Evolutionary conservation across 306 rosid species (phyloP), one percentile per base, ranked within the genome.

Genomic region (Sophora flavescens): DNA sequence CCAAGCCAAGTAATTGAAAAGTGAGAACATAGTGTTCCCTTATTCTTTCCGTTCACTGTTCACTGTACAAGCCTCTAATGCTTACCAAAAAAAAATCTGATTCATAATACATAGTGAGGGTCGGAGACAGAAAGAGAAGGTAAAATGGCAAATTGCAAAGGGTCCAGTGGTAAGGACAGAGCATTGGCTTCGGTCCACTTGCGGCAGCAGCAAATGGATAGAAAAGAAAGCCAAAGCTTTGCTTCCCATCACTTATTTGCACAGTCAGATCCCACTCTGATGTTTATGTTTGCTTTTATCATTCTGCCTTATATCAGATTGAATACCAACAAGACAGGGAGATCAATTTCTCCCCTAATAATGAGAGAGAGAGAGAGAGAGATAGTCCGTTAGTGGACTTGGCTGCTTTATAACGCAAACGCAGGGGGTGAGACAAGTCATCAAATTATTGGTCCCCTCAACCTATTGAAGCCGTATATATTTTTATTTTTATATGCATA

Each of bases 251-350:
- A 83, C 91, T 86, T 14, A 78, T 60, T 82, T 72, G 91, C 88
- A 85, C 80, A 84, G 93, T 92, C 96, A 87, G 84, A 87, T 88
- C 86, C 90, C 92, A 88, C 91, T 81, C 78, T 14, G 84, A 66
- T 76, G 83, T 85, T 85, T 76, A 75, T n/a, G 87, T 75, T 81
- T 74, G 83, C 86, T 63, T 83, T 83, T 85, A 80, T 81, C 83
- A 74, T 79, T 45, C 54, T 77, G 76, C 74, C 51, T 84, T 82
- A 64, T 75, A 80, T 82, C 68, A 74, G 82, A 85, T 80, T 77
- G 91, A 83, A 80, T 86, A 87, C 86, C 89, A 82, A 90, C 88
- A 88, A 79, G 76, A 41, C 72, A 81, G 76, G 81, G 81, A 63
- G 84, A 86, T 75, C 26, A 77, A 86, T 61, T 76, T 82, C 78